Evolutionary conservation across 192 early-diverging fungal genomes (phyloP).

Genomic region (Podila minutissima): DNA sequence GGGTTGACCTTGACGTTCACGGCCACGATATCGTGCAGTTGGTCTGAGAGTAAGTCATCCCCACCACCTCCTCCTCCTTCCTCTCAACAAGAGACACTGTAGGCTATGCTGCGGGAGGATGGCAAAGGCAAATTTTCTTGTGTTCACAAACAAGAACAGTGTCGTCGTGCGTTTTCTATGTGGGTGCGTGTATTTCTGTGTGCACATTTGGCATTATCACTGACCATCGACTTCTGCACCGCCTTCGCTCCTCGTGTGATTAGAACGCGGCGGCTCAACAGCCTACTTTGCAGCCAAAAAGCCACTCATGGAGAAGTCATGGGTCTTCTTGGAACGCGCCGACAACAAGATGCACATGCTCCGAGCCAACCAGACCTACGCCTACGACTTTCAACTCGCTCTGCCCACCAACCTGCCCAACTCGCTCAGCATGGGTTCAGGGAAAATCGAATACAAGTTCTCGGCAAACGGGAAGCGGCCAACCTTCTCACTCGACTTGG

Average conservation of each 20-base stretch:
- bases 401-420: conserved; percentile 44
- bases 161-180: no score
- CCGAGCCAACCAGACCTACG: conserved; percentile 34
- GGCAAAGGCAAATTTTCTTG: no score
- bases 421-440: conserved; percentile 31
- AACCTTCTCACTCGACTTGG: conserved; percentile 10
- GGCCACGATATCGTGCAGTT: conserved; percentile 33
- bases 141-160: no score
- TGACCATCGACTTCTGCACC: not conserved
- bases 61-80: no score
- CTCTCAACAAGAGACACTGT: no score
- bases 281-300: conserved; percentile 27
- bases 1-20: conserved; percentile 28
- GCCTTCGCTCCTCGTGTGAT: not conserved
- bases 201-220: not conserved
- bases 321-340: conserved; percentile 34
- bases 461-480: conserved; percentile 33
- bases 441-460: conserved; percentile 41
- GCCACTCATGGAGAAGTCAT: conserved; percentile 34
- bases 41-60: conserved; percentile 29
- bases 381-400: conserved; percentile 39
- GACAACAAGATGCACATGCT: conserved; percentile 30
- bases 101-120: no score
- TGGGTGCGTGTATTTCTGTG: no score
- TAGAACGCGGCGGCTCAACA: conserved; percentile 19